phyloP scores from a whole-genome alignment of 306 rosid species.

The Begonia masoniana region DNA sequence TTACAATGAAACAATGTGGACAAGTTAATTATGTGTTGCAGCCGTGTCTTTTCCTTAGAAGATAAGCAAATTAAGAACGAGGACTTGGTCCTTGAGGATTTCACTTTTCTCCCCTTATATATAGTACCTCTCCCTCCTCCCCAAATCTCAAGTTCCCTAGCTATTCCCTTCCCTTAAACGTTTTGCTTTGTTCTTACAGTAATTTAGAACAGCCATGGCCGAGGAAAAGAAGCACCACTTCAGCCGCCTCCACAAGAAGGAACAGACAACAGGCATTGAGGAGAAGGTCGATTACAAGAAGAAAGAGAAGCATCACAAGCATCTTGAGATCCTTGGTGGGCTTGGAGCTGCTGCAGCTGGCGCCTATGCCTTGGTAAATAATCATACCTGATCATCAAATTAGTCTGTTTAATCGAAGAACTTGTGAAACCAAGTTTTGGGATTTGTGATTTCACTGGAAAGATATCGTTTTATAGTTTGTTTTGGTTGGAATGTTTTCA shows the following conservation, averaged over 20 bases:
- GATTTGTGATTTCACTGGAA: background rate
- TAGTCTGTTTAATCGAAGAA: background rate
- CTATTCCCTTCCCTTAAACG: background rate
- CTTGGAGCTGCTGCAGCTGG: slow-evolving; percentile 40
- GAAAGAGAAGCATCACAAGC: slow-evolving; percentile 56
- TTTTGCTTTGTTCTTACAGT: background rate
- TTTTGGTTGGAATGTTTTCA: slow-evolving; percentile 3
- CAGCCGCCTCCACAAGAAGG: slow-evolving; percentile 42
- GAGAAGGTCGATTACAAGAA: slow-evolving; percentile 30
- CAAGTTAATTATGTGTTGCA: too few species aligned
- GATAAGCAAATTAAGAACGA: too few species aligned
- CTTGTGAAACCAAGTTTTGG: too few species aligned
- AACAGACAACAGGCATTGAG: slow-evolving; percentile 2
- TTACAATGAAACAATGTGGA: too few species aligned
- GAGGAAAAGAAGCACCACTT: slow-evolving; percentile 36
- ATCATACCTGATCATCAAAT: background rate
- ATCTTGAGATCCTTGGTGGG: slow-evolving; percentile 35
- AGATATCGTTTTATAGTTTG: background rate
- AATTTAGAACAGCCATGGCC: slow-evolving; percentile 27
- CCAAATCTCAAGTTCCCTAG: background rate
- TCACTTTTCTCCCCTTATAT: too few species aligned
- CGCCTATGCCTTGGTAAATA: slow-evolving; percentile 49
- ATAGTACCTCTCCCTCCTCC: background rate
- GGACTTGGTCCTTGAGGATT: too few species aligned
- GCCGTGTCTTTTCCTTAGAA: too few species aligned